phyloP scores from a whole-genome alignment of 768 basidiomycete genomes.

The Rhizopogon vesiculosus region DNA sequence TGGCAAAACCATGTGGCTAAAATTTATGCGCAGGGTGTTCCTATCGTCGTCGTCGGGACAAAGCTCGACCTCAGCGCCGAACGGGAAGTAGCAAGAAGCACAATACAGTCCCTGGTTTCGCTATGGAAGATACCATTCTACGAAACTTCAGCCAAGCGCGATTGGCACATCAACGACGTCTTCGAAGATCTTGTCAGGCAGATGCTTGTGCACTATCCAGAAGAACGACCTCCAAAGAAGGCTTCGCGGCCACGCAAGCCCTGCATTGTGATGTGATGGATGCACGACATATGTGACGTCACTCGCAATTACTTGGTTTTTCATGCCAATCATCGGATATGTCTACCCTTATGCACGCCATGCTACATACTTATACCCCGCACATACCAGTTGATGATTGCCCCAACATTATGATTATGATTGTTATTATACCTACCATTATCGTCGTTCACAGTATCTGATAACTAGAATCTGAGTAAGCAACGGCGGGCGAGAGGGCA shows the following conservation, averaged over 20 bases:
- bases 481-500: not conserved
- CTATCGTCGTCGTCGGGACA: constrained; percentile 84
- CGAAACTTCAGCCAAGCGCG: constrained; percentile 84
- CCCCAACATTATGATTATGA: not conserved
- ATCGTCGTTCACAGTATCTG: too few relatives aligned
- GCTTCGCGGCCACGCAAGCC: constrained; percentile 18
- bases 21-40: constrained; percentile 43
- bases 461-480: not conserved
- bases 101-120: constrained; percentile 58
- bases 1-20: not conserved
- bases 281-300: not conserved
- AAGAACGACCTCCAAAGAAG: constrained; percentile 32
- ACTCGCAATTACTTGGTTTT: not conserved
- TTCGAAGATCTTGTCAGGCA: constrained; percentile 75
- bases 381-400: not conserved
- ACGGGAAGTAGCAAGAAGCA: constrained; percentile 65
- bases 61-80: constrained; percentile 80
- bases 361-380: not conserved
- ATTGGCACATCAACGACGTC: constrained; percentile 76
- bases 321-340: not conserved
- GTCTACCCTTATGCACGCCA: not conserved
- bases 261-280: constrained; percentile 31
- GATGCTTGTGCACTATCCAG: constrained; percentile 65
- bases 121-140: constrained; percentile 75
- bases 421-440: too few relatives aligned